Conservation (phyloP, 305 asterid species). For the Fraxinus ornus region DNA sequence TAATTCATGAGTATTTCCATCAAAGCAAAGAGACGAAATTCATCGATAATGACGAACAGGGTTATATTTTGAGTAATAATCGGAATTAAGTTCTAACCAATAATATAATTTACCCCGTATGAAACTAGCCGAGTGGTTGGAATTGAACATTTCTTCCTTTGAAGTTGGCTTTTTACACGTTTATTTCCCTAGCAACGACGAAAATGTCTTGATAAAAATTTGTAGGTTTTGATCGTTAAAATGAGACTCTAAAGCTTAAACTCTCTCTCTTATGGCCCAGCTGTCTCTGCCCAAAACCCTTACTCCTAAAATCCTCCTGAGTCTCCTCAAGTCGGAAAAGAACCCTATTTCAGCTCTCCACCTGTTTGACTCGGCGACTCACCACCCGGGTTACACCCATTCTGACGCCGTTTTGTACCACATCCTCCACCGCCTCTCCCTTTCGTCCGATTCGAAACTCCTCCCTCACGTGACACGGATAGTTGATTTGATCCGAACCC, state of each 20-base stretch:
- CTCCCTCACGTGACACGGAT: slow-evolving; percentile 44
- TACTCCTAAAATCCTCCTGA: slow-evolving; percentile 49
- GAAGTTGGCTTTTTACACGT: not conserved
- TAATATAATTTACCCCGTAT: too few species aligned
- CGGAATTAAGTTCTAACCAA: too few species aligned
- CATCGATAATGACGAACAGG: too few species aligned
- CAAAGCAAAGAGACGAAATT: too few species aligned
- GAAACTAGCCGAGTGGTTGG: too few species aligned
- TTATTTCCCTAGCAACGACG: not conserved
- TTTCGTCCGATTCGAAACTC: slow-evolving; percentile 40
- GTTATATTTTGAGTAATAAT: not conserved
- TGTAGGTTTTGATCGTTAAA: not conserved
- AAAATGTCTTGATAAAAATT: not conserved
- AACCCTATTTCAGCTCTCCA: slow-evolving; percentile 47
- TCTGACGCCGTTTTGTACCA: slow-evolving; percentile 57
- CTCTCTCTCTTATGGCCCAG: slow-evolving; percentile 36
- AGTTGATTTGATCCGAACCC: slow-evolving; percentile 51
- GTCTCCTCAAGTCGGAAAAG: slow-evolving; percentile 60
- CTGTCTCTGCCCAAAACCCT: slow-evolving; percentile 43
- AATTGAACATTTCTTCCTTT: not conserved
- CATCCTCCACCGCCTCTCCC: slow-evolving; percentile 73
- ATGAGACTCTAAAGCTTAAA: not conserved
- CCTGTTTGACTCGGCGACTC: slow-evolving; percentile 60
- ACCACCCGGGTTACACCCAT: slow-evolving; percentile 51
- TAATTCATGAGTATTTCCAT: too few species aligned